Base-by-base conservation (phyloP, 2,329 filamentous ascomycete genomes). In the Neofusicoccum cordaticola region DNA sequence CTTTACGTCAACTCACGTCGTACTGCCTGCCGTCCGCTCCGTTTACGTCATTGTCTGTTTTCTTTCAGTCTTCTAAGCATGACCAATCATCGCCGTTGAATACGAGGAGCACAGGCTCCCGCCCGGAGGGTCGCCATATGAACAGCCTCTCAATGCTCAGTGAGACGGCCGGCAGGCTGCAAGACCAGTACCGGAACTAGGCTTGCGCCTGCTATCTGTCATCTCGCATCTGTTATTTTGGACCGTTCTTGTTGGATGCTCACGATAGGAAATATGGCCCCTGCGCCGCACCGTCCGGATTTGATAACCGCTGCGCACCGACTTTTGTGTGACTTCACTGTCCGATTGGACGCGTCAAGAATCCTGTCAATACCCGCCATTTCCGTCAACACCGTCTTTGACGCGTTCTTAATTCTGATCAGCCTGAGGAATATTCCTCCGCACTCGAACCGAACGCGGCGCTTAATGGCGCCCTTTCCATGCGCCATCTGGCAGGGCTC, bases 401-500 rank as follows among this genome's bases (percentile, higher is more conserved):
- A 60, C 52, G 52, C 39, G 52, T 56, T 56, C 35, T 41, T 31
- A 47, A 60, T 60, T 45, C 56, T 47, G 56, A 60, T 60, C 56
- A 47, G 7, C 42, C 27, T 58, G 53, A 41, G 12, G 22, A 45
- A 12, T 17, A 31, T 45, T 31, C 41, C 41, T 60, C 42, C 41
- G 56, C 56, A 60, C 4, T 22, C 42, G 47, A 22, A 4, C 42
- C 56, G 56, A 60, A 39, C 37, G 31, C 56, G 42, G 56, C 56
- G 56, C 56, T 60, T 60, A 60, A 47, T 37, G 42, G 44, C 12
- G 42, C 56, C 9, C 41, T 60, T 37, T 13, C 17, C n/a, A 47
- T 60, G 56, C 56, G 56, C 56, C 56, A 60, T 60, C 42, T 60
- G 56, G 56, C 56, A 60, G 56, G 37, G n/a, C 27, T 60, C 41